Percentiles rank a stretch among this genome's conserved stretches.
Evolutionary conservation across 2,329 filamentous ascomycete species (phyloP).

Genomic region (Pestalotiopsis sp.): DNA sequence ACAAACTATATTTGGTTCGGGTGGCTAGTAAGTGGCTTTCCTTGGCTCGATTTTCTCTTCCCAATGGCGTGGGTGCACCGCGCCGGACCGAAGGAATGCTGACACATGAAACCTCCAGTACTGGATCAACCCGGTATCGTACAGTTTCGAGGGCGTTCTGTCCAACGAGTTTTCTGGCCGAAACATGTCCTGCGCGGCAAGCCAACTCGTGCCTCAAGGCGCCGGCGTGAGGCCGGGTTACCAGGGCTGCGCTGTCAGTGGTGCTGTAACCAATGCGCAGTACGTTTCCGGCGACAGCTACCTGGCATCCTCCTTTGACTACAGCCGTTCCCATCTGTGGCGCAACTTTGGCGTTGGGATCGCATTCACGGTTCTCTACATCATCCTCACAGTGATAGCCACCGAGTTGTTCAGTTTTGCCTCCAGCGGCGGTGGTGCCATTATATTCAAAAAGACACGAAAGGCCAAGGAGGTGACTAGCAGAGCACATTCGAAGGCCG

Average conservation of each 20-base stretch:
- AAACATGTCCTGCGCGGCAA: conserved; percentile 48
- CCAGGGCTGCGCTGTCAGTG: conserved; percentile 59
- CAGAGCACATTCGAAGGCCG: conserved; percentile 43
- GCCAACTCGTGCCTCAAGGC: conserved; percentile 49
- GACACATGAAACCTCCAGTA: conserved; percentile 28
- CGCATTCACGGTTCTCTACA: conserved; percentile 74
- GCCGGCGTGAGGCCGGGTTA: conserved; percentile 41
- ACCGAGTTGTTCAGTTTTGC: conserved; percentile 70
- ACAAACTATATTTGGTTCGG: conserved; percentile 69
- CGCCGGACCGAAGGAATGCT: not conserved
- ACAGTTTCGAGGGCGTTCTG: conserved; percentile 64
- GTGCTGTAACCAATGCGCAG: conserved; percentile 48
- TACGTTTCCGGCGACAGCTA: conserved; percentile 59
- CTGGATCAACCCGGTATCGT: conserved; percentile 67
- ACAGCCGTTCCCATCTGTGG: conserved; percentile 64
- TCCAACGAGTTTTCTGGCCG: conserved; percentile 57
- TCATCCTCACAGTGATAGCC: conserved; percentile 70
- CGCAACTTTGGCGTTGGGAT: conserved; percentile 80
- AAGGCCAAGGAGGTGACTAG: conserved; percentile 57
- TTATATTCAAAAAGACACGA: conserved; percentile 73
- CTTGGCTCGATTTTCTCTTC: not conserved
- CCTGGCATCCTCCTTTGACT: conserved; percentile 53
- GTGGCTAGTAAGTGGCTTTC: conserved; percentile 50
- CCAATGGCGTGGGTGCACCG: not conserved
- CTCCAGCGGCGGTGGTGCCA: conserved; percentile 64